phyloP scores from a whole-genome alignment of 208 protist genomes.

The Trypanosoma cruzi region DNA sequence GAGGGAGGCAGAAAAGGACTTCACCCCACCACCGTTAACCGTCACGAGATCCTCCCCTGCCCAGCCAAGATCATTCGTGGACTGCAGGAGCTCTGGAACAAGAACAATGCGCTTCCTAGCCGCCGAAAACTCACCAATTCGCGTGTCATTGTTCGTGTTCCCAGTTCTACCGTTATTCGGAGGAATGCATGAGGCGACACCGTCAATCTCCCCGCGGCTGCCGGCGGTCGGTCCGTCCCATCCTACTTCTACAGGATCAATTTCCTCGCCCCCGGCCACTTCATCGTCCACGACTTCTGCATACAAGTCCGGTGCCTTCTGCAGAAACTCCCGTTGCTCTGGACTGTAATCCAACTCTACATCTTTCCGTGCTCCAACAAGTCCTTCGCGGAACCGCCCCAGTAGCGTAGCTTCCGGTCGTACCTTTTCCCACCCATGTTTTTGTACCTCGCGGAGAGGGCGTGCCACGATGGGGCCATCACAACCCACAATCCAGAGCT shows the following conservation, averaged over 20 bases:
- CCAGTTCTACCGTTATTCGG: not conserved
- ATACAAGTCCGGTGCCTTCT: conserved; percentile 83
- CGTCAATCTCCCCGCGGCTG: not conserved
- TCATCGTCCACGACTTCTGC: conserved; percentile 38
- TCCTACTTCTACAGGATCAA: not conserved
- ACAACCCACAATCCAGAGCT: conserved; percentile 56
- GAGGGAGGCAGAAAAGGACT: conserved; percentile 57
- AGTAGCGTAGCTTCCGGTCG: conserved; percentile 19
- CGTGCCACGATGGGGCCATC: conserved; percentile 27
- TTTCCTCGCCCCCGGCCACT: not conserved
- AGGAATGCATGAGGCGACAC: not conserved
- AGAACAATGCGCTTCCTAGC: conserved; percentile 49
- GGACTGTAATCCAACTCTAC: conserved; percentile 49
- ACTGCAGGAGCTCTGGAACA: conserved; percentile 46
- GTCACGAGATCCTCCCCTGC: conserved; percentile 59
- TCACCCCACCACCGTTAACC: conserved; percentile 39
- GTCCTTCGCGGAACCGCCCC: conserved; percentile 26
- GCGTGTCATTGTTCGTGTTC: not conserved
- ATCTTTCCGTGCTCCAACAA: conserved; percentile 28
- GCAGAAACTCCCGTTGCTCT: conserved; percentile 73
- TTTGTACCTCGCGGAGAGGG: conserved; percentile 5
- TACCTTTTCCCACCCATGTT: conserved; percentile 23
- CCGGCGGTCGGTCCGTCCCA: not conserved
- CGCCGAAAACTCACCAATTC: not conserved
- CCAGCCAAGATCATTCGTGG: conserved; percentile 66